Evolutionary conservation across 768 basidiomycete genomes (phyloP), one percentile per base, ranked within the genome.

Genomic region (Leccinum truebloodii): DNA sequence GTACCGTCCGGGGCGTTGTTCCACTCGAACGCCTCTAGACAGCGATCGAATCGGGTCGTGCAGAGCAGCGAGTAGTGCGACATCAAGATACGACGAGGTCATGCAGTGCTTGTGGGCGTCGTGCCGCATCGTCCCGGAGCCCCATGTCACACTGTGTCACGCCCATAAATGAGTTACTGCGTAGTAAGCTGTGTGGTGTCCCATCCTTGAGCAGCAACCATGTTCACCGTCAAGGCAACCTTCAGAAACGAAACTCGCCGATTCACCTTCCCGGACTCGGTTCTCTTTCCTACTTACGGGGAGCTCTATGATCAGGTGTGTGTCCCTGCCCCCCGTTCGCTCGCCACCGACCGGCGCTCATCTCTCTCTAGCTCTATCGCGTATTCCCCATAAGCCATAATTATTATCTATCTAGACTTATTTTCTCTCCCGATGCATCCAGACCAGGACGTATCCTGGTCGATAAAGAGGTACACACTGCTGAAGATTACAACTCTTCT

Each of bases 171-270:
- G 50, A 50, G 50, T 58, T 41, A 52, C 55, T 58, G 57, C 20
- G 54, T 30, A 30, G 30, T 30, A 30, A 30, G 30, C 30, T 9
- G 30, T 9, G 30, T 30, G 30, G 30, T 30, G 26, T 41, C 51
- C 55, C 62, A 48, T 34, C 32, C 69, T 71, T 61, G 63, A 26
- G 30, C 71, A 57, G 51, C 64, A 65, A 73, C 78, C 75, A 86
- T 87, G 83, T 90, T 91, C 78, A 84, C 84, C 59, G 82, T 92
- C 69, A 92, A 92, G 75, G 89, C 86, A n/a, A 88, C 88, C 22
- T 91, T 90, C 71, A 77, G 81, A 57, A 74, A 73, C 58, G 88
- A 92, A 71, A 89, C 84, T 59, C 83, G 90, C 67, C 89, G 83
- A 65, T 79, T 89, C 65, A 76, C 82, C 3, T 89, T 90, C 63